Base-by-base conservation (phyloP, 768 basidiomycete species). In the Termitomyces sp. region DNA sequence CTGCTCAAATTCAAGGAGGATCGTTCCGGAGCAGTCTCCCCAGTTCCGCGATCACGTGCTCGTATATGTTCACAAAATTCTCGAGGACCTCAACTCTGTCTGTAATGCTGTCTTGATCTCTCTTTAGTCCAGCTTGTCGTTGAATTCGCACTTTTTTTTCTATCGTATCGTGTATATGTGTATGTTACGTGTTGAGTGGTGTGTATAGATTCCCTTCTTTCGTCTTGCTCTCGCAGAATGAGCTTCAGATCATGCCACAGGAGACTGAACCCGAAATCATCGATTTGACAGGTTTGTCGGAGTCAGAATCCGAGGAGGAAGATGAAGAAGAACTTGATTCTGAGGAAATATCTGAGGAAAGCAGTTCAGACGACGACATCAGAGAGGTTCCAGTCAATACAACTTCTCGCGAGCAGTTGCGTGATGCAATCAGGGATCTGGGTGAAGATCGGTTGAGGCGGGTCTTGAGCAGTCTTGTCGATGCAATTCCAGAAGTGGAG, bases 401-500 rank as follows among this genome's bases (percentile, higher is more conserved):
- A 47, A 69, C 71, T 20, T 76, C 80, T 6, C 76, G 78, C 39
- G 68, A 70, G 7, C 76, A 76, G 58, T 68, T 84, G 49, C 74
- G 72, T 44, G 69, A 67, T 15, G 78, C 78, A 3, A 76, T 83
- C 61, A 68, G 70, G 52, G 70, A 73, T 16, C 68, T 78, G 48
- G 73, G 78, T 27, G 78, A 79, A 65, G 67, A 70, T 52, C 77
- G 75, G 57, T 70, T 84, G 41, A 77, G 80, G 45, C 69, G 74
- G 41, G 64, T 81, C 22, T 54, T 83, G 54, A 69, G 63, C 16
- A 58, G 65, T 31, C 68, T 83, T 20, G 72, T 77, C 24, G 72
- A 76, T 46, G 69, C 71, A 16, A 72, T 77, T 33, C 74, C 77
- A 24, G 72, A 68, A 22, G 72, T 81, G 39, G 76, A 80, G 59